Base-by-base conservation (phyloP, 768 basidiomycete species). In the Boletus barrowsii region DNA sequence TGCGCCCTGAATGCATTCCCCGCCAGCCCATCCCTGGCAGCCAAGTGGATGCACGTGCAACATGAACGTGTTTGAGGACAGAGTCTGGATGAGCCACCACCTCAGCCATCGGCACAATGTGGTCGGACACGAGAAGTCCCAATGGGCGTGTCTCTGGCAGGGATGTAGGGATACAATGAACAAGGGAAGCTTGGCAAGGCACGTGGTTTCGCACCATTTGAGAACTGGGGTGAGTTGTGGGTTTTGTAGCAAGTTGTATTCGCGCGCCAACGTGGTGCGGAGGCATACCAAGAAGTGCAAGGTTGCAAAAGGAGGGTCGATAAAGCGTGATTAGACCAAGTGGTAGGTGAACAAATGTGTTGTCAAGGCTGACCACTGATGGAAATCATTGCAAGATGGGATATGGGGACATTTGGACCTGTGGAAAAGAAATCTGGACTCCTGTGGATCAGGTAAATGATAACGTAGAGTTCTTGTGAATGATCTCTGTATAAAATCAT, bases 281-380 rank as follows among this genome's bases (percentile, higher is more conserved):
- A 65, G 66, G 40, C 68, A 70, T 39, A 33, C 58, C 10, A 66
- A 48, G 39, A 67, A 66, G 37, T 70, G 66, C 51, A 64, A 68
- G 53, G 55, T 30, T 30, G 58, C 60, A n/a, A 67, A 68, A 11
- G 60, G 47, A 41, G 36, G 5, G 10, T 14, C 14, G 22, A 44
- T 26, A 33, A 26, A 47, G 20, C 26, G 26, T 4, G 55, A 60
- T 46, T 41, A 35, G 14, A 41, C 46, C 26, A 47, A 41, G 20
- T 49, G 55, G 43, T 50, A 37, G 29, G 47, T 8, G 33, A 35
- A 44, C 8, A 32, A 26, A 42, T 8, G 3, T 11, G 8, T 40
- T 58, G 17, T 35, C 33, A 35, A n/a, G 5, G 43, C 18, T 30
- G 40, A 35, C 24, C 8, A 10, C 39, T 51, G 26, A 51, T 18